Evolutionary conservation across 176 grass and related monocot genomes (phyloP).

Genomic region (Eleusine indica): DNA sequence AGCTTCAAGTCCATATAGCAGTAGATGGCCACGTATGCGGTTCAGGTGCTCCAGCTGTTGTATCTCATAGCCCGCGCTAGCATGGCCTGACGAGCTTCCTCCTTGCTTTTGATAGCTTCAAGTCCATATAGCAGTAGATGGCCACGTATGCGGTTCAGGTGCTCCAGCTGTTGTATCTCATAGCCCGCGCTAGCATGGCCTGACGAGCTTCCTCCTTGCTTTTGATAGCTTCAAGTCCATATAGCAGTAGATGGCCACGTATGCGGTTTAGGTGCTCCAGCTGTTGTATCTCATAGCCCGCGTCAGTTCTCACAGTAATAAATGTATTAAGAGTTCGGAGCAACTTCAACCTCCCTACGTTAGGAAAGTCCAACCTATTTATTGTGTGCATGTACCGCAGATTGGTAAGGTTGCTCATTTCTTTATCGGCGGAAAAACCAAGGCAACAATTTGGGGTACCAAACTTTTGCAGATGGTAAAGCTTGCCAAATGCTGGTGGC

Average conservation of each 20-base stretch:
- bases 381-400: background rate
- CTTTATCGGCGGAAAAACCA: fast-evolving
- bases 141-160: conserved; percentile 26
- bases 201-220: conserved; percentile 27
- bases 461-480: conserved; percentile 42
- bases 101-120: conserved; percentile 11
- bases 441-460: background rate
- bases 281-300: conserved; percentile 31
- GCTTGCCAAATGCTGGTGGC: background rate
- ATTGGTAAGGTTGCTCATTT: background rate
- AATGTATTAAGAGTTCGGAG: background rate
- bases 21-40: background rate
- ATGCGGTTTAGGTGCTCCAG: conserved; percentile 31
- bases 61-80: conserved; percentile 11
- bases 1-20: background rate
- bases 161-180: conserved; percentile 35
- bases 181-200: too few relatives aligned
- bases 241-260: background rate
- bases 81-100: conserved; percentile 25
- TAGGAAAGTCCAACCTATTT: background rate
- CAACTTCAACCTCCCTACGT: conserved; percentile 6
- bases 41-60: conserved; percentile 31
- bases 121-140: background rate
- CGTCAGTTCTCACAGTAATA: background rate
- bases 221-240: conserved; percentile 6